These are phyloP conservation scores for Apophysomyces trapeziformis DNA, from an alignment of 371 early-diverging fungal genomes.

Conservation along the genomic window DNA sequence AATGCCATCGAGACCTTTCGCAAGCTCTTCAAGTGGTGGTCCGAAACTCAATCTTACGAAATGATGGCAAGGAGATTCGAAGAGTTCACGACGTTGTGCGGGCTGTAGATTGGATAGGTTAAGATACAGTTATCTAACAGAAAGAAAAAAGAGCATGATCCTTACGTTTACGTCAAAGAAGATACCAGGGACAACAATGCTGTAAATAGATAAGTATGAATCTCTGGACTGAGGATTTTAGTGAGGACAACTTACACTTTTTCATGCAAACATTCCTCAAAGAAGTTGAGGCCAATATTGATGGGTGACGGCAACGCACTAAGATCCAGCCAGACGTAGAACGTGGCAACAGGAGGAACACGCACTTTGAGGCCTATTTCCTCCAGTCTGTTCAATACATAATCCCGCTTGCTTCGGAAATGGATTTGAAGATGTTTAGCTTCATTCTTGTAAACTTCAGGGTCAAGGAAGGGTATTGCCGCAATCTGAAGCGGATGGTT, in stretches of 20 bases:
- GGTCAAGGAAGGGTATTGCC: constrained; percentile 52
- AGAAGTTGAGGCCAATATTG: constrained; percentile 52
- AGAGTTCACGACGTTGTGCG: constrained; percentile 52
- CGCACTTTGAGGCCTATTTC: constrained; percentile 44
- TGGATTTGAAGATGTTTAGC: constrained; percentile 47
- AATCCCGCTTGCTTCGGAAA: constrained; percentile 50
- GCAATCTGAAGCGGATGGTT: constrained; percentile 56
- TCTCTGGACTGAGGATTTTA: not conserved
- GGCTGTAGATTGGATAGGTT: constrained; percentile 27
- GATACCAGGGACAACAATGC: constrained; percentile 52
- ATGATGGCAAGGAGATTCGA: constrained; percentile 55
- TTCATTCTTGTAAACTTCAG: constrained; percentile 37
- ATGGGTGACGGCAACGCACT: constrained; percentile 43
- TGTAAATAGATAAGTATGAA: constrained; percentile 6
- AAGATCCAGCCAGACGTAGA: constrained; percentile 57
- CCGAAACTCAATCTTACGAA: constrained; percentile 56
- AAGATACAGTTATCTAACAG: not conserved
- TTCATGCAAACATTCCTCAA: constrained; percentile 53
- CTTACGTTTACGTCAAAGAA: constrained; percentile 58
- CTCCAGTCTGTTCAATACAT: constrained; percentile 38
- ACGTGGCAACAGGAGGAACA: constrained; percentile 49
- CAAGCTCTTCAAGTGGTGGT: constrained; percentile 50
- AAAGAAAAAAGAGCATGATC: not conserved
- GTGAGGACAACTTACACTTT: constrained; percentile 37
- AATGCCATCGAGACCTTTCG: constrained; percentile 50